These are phyloP conservation scores for Eleusine indica DNA, from an alignment of 176 grass and related monocot genomes.

Conservation along the genomic window DNA sequence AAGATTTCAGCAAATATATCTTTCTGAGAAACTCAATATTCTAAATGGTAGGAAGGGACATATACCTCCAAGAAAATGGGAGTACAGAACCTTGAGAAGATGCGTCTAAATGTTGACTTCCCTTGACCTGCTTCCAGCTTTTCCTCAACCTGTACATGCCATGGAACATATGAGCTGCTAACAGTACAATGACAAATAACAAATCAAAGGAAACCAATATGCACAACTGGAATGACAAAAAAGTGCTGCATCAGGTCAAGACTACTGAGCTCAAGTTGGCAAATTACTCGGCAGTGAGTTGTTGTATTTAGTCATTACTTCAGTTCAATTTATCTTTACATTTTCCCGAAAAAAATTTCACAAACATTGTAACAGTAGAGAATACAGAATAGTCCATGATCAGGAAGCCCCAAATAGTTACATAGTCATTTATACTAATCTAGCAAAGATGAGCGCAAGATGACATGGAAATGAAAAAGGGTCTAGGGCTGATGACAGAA, in stretches of 20 bases:
- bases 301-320: not conserved
- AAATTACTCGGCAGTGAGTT: not conserved
- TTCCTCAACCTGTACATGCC: slow-evolving; percentile 79
- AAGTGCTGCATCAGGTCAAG: not conserved
- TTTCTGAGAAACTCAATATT: not conserved
- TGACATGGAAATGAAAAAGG: not conserved
- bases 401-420: not conserved
- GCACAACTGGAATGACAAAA: not conserved
- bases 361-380: not conserved
- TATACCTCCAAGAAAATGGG: slow-evolving; percentile 92
- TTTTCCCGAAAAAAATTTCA: not conserved
- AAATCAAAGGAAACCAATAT: not conserved
- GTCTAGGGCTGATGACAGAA: not conserved
- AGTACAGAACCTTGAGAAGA: slow-evolving; percentile 94
- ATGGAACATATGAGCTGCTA: slow-evolving; percentile 11
- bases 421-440: not conserved
- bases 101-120: slow-evolving; percentile 72
- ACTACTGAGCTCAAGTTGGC: not conserved
- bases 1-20: not conserved
- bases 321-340: not conserved
- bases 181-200: not conserved
- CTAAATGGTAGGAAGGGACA: not conserved
- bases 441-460: not conserved
- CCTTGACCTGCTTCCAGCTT: slow-evolving; percentile 90
- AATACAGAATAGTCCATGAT: not conserved